Conservation (phyloP, 345 rosid species). For the Moringa oleifera region DNA sequence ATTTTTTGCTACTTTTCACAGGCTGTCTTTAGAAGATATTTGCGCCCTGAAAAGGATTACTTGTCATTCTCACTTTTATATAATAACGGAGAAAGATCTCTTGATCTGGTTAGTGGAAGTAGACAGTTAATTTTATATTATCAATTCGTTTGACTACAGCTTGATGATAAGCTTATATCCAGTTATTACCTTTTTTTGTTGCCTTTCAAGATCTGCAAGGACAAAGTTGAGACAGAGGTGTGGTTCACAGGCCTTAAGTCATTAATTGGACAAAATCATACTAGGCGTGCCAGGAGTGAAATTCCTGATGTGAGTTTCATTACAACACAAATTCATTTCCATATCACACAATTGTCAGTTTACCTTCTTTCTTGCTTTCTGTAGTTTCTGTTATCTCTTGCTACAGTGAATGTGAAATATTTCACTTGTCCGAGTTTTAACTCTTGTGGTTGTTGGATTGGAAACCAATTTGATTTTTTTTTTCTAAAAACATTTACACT, state of each 20-base stretch:
- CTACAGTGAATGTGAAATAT: too few species aligned
- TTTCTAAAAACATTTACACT: too few species aligned
- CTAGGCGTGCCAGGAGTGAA: slow-evolving; percentile 60
- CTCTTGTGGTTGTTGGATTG: neutral
- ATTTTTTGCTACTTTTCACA: slow-evolving; percentile 19
- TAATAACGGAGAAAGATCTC: slow-evolving; percentile 85
- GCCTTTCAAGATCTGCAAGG: slow-evolving; percentile 82
- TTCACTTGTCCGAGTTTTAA: neutral
- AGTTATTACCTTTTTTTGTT: slow-evolving; percentile 15
- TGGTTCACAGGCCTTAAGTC: slow-evolving; percentile 86
- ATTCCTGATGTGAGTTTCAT: slow-evolving; percentile 56
- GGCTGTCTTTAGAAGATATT: slow-evolving; percentile 89
- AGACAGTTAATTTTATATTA: neutral
- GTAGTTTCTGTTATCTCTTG: neutral
- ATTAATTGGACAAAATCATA: slow-evolving; percentile 44
- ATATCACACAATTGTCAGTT: neutral
- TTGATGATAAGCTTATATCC: slow-evolving; percentile 13
- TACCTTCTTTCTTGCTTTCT: neutral
- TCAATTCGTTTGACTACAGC: neutral
- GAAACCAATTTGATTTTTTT: neutral
- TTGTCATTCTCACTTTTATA: slow-evolving; percentile 91
- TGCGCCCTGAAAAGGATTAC: slow-evolving; percentile 94
- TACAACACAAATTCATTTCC: neutral
- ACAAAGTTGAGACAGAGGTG: slow-evolving; percentile 84
- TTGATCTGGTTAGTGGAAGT: slow-evolving; percentile 74